Evolutionary conservation across 2,329 filamentous ascomycete species (phyloP).

Genomic region (Colletotrichum zoysiae): DNA sequence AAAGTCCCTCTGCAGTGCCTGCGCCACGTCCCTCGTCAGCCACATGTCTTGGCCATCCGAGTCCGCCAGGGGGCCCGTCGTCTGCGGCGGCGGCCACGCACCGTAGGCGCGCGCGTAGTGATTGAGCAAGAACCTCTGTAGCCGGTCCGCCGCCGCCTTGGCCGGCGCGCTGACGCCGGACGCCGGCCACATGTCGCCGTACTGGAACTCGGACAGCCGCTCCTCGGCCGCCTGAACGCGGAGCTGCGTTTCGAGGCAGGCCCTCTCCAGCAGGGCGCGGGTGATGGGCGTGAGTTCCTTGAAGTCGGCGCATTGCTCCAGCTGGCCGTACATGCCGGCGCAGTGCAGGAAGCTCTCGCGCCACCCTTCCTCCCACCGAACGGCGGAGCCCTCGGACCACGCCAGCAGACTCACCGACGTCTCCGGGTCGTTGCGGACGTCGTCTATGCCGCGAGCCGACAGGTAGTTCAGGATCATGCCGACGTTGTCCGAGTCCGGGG

Average conservation of each 20-base stretch:
- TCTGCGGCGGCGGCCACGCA: constrained; percentile 65
- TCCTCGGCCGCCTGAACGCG: constrained; percentile 73
- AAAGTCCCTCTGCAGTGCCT: constrained; percentile 74
- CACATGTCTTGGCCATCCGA: constrained; percentile 62
- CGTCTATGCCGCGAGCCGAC: constrained; percentile 69
- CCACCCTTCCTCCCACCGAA: constrained; percentile 76
- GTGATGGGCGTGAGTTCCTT: constrained; percentile 71
- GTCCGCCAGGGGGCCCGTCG: constrained; percentile 40
- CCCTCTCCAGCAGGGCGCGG: constrained; percentile 71
- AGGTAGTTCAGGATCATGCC: constrained; percentile 73
- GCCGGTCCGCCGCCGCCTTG: constrained; percentile 67
- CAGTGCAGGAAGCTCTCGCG: constrained; percentile 76
- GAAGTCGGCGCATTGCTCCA: constrained; percentile 69
- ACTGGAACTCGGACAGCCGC: constrained; percentile 70
- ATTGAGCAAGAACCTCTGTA: constrained; percentile 70
- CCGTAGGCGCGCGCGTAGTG: constrained; percentile 70
- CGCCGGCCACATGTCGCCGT: constrained; percentile 70
- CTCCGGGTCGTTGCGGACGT: constrained; percentile 71
- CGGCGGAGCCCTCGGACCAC: constrained; percentile 73
- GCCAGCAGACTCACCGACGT: constrained; percentile 72
- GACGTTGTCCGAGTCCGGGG: constrained; percentile 67
- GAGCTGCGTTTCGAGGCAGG: constrained; percentile 71
- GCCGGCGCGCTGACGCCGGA: constrained; percentile 55
- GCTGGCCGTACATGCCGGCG: constrained; percentile 70
- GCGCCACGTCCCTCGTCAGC: constrained; percentile 70